Percentiles rank a stretch among this genome's conserved stretches.
Evolutionary conservation across 208 protist genomes (phyloP).

Genomic region (Leishmania martiniquensis): DNA sequence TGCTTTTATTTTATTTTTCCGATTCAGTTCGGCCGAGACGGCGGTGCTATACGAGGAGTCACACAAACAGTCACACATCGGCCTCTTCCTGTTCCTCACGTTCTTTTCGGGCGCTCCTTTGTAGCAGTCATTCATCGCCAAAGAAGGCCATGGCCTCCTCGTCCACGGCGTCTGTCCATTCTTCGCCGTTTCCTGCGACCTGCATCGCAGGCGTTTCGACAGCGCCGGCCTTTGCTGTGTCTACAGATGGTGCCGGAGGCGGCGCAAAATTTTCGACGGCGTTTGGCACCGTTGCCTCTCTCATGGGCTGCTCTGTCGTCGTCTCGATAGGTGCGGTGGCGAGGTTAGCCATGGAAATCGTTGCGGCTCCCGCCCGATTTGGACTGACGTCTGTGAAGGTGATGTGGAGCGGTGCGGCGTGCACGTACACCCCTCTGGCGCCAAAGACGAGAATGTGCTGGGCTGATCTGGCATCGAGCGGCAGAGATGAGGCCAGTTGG

Average conservation of each 20-base stretch:
- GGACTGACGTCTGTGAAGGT: neutral
- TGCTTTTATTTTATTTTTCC: too few species aligned
- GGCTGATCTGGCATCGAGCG: neutral
- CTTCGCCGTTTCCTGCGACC: neutral
- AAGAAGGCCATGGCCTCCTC: constrained; percentile 64
- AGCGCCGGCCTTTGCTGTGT: neutral
- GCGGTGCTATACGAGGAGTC: neutral
- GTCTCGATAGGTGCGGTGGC: neutral
- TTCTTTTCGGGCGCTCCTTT: neutral
- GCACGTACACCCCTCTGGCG: neutral
- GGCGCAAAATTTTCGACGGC: neutral
- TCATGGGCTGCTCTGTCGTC: neutral
- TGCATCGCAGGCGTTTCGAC: neutral
- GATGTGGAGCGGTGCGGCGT: constrained; percentile 11
- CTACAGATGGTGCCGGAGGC: neutral
- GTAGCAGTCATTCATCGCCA: constrained; percentile 13
- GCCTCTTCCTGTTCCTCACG: neutral
- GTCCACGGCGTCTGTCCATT: constrained; percentile 33
- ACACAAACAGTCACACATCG: neutral
- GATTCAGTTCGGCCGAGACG: neutral
- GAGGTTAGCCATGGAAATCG: neutral
- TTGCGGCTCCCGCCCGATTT: too few species aligned
- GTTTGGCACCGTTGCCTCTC: neutral
- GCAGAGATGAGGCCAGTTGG: neutral
- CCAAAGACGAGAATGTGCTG: constrained; percentile 11